Conservation (phyloP, 1,139 yeast species). For the Nakaseomyces bracarensis region DNA sequence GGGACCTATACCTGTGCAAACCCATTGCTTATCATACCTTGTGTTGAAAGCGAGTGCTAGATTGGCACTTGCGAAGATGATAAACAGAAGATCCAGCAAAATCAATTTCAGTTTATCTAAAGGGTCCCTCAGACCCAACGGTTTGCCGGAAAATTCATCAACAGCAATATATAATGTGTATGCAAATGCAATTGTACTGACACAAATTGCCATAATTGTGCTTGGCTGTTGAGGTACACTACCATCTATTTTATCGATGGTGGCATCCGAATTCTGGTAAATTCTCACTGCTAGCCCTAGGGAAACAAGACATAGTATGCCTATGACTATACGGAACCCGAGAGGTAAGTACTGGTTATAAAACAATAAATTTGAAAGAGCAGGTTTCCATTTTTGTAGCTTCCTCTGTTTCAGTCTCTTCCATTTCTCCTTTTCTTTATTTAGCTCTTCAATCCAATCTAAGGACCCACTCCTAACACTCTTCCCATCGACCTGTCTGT, state of each 20-base stretch:
- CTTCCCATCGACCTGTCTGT: not conserved
- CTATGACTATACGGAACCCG: conserved; percentile 59
- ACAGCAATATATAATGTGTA: conserved; percentile 76
- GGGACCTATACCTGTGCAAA: conserved; percentile 41
- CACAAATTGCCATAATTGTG: conserved; percentile 85
- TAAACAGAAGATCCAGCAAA: conserved; percentile 73
- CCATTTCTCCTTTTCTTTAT: conserved; percentile 27
- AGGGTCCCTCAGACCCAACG: conserved; percentile 68
- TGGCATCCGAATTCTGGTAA: conserved; percentile 38
- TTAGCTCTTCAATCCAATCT: conserved; percentile 22
- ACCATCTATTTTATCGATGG: conserved; percentile 26
- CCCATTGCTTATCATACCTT: conserved; percentile 74
- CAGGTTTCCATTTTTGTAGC: conserved; percentile 57
- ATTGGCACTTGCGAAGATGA: conserved; percentile 90
- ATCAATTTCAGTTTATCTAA: conserved; percentile 68
- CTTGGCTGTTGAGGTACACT: conserved; percentile 73
- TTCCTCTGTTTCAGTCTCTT: conserved; percentile 39
- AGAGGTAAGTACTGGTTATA: conserved; percentile 78
- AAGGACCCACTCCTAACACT: not conserved
- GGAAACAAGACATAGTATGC: conserved; percentile 53
- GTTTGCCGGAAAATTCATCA: conserved; percentile 89
- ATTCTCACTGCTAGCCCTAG: conserved; percentile 63
- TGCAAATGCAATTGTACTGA: conserved; percentile 68
- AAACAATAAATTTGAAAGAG: conserved; percentile 49
- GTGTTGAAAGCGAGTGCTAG: conserved; percentile 79